phyloP scores from a whole-genome alignment of 108 stramenopile species.

The Fistulifera pelliculosa region DNA sequence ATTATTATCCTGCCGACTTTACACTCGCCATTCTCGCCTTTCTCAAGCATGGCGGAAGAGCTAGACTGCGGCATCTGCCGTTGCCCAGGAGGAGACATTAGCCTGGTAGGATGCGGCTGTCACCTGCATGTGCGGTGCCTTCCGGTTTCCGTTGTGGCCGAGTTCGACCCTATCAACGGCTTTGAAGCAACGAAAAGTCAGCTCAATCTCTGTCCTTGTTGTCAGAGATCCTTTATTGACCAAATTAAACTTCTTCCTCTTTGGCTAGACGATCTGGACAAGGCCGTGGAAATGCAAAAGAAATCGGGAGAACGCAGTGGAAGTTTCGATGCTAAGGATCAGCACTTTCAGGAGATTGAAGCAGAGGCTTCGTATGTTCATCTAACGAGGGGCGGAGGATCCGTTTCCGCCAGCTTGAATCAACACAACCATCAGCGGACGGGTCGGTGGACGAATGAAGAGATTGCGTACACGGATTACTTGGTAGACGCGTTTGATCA shows the following conservation, averaged over 20 bases:
- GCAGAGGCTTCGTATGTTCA: constrained; percentile 33
- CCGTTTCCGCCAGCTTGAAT: constrained; percentile 17
- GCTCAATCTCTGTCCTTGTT: constrained; percentile 25
- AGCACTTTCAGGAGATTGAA: constrained; percentile 16
- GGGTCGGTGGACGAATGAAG: constrained; percentile 70
- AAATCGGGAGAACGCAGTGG: constrained; percentile 10
- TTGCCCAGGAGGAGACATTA: constrained; percentile 33
- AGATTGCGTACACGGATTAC: constrained; percentile 50
- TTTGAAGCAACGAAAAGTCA: constrained; percentile 6
- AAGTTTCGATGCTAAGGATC: constrained; percentile 4
- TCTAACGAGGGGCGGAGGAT: constrained; percentile 12
- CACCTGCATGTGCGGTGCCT: constrained; percentile 60
- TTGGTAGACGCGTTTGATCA: constrained; percentile 59
- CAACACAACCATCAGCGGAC: constrained; percentile 45
- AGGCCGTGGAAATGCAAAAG: constrained; percentile 20
- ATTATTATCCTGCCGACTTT: no score
- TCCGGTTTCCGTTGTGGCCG: constrained; percentile 22
- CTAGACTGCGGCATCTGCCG: constrained; percentile 18
- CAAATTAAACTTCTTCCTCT: constrained; percentile 32
- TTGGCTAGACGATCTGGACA: constrained; percentile 27
- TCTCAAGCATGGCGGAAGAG: not conserved
- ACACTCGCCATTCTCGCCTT: no score
- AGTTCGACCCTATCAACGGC: constrained; percentile 18
- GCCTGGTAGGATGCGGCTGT: constrained; percentile 54
- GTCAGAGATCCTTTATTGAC: constrained; percentile 16